Evolutionary conservation across 2,329 filamentous ascomycete genomes (phyloP), one percentile per base, ranked within the genome.

Genomic region (Sarocladiaceae sp.): DNA sequence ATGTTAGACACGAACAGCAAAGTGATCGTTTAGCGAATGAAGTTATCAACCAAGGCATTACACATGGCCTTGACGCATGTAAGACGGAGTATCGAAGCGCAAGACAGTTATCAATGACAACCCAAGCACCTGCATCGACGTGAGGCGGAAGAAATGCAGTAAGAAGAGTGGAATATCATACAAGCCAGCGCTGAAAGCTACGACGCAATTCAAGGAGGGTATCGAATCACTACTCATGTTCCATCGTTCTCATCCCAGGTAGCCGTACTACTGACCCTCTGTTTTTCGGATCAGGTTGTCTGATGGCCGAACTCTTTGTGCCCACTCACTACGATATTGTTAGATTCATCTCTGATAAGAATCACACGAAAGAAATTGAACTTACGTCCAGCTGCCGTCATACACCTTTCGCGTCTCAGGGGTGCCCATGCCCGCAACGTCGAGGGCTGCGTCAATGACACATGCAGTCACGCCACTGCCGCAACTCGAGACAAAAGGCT

Each of bases 321-420:
- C 82, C 80, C 81, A 85, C 66, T 82, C 78, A 19, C 78, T 82
- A 46, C 48, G 13, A 46, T 24, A 32, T 23, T 44, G 58, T 67
- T 55, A 65, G 60, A 26, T 27, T 39, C 23, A 43, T 23, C 16
- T 32, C 19, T 37, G 18, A 15, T 39, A 31, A 32, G 6, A 11
- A 45, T 20, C 26, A 31, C n/a, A 41, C 29, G 44, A 11, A 19
- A 16, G n/a, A 24, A 12, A 31, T 19, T 7, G 24, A 9, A 19
- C 86, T 81, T 72, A 95, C 77, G 93, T 97, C 93, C 93, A 98
- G 64, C 90, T 95, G 39, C 93, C 93, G 62, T 98, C 93, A 58
- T 98, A 98, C 18, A 98, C 73, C 58, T 77, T 82, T 53, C 87
- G 78, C 45, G 78, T 77, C 48, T 82, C 75, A 0, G 76, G 65